phyloP scores from a whole-genome alignment of 1,284 basidiomycete genomes.

The Cutaneotrichosporon arboriforme region DNA sequence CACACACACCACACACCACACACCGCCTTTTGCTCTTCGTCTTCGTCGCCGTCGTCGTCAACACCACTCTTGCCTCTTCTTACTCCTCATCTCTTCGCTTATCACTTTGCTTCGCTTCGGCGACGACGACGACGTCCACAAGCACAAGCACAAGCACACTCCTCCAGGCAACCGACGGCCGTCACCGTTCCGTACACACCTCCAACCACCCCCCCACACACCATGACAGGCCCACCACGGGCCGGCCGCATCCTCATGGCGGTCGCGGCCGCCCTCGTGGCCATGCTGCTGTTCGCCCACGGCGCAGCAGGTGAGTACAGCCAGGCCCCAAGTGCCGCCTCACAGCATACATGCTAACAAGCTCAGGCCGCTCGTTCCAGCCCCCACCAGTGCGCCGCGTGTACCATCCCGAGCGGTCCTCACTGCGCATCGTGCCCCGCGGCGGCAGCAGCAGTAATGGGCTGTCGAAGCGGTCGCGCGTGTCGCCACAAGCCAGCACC shows the following conservation, averaged over 20 bases:
- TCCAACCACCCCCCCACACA: neutral
- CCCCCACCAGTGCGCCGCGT: conserved; percentile 38
- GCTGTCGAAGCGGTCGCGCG: conserved; percentile 8
- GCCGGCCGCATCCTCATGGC: neutral
- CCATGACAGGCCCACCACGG: neutral
- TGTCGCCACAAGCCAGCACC: conserved; percentile 26
- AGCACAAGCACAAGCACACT: too few relatives aligned
- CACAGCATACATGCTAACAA: neutral
- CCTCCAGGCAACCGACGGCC: too few relatives aligned
- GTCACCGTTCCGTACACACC: too few relatives aligned
- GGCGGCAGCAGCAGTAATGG: conserved; percentile 12
- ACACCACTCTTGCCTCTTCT: too few relatives aligned
- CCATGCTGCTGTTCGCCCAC: neutral
- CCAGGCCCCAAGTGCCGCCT: neutral
- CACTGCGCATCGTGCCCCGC: conserved; percentile 57
- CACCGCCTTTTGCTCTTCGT: too few relatives aligned
- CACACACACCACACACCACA: too few relatives aligned
- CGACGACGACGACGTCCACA: too few relatives aligned
- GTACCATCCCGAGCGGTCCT: conserved; percentile 27
- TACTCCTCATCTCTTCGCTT: too few relatives aligned
- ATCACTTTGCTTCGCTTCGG: too few relatives aligned
- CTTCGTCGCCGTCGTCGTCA: too few relatives aligned
- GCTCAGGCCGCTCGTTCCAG: conserved; percentile 35
- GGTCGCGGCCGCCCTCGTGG: neutral
- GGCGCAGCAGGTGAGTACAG: neutral